phyloP scores from a whole-genome alignment of 2,329 filamentous ascomycete genomes.

The Colletotrichum sp. region DNA sequence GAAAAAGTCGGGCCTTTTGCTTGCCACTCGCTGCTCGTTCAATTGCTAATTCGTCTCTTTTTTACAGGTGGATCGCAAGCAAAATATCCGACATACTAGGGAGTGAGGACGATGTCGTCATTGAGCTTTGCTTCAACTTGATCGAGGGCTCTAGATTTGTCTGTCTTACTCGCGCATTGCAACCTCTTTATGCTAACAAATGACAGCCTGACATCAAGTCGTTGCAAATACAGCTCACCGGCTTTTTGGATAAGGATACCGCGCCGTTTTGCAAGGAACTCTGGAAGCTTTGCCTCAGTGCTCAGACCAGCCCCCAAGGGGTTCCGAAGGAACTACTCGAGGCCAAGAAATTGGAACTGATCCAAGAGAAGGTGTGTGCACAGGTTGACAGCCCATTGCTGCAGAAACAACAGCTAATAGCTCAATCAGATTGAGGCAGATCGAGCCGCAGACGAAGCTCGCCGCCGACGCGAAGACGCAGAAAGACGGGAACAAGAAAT shows the following conservation, averaged over 20 bases:
- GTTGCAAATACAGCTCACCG: constrained; percentile 91
- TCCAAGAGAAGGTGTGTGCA: constrained; percentile 83
- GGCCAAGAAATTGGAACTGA: constrained; percentile 93
- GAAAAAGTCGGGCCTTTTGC: constrained; percentile 72
- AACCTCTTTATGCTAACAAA: constrained; percentile 23
- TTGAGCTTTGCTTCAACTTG: constrained; percentile 77
- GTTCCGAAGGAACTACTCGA: constrained; percentile 94
- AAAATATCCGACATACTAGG: constrained; percentile 87
- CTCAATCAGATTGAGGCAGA: constrained; percentile 77
- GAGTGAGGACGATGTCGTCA: constrained; percentile 95
- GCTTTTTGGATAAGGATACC: constrained; percentile 93
- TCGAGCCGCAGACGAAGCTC: constrained; percentile 77
- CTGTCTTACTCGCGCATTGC: constrained; percentile 39
- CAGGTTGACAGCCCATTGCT: neutral
- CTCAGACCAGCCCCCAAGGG: constrained; percentile 85
- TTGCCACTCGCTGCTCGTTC: neutral
- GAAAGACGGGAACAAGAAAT: constrained; percentile 75
- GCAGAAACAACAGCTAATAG: constrained; percentile 1
- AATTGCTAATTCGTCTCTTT: constrained; percentile 5
- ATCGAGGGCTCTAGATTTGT: constrained; percentile 80
- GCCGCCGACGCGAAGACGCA: constrained; percentile 73
- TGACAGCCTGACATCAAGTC: constrained; percentile 91
- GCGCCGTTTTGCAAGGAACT: constrained; percentile 89
- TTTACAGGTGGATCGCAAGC: constrained; percentile 86
- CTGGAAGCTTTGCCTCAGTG: constrained; percentile 90